A percentile compares a stretch with the other conserved stretches of the same genome.
These are phyloP conservation scores for Saitozyma podzolica DNA, from an alignment of 768 basidiomycete species.

Conservation along the genomic window DNA sequence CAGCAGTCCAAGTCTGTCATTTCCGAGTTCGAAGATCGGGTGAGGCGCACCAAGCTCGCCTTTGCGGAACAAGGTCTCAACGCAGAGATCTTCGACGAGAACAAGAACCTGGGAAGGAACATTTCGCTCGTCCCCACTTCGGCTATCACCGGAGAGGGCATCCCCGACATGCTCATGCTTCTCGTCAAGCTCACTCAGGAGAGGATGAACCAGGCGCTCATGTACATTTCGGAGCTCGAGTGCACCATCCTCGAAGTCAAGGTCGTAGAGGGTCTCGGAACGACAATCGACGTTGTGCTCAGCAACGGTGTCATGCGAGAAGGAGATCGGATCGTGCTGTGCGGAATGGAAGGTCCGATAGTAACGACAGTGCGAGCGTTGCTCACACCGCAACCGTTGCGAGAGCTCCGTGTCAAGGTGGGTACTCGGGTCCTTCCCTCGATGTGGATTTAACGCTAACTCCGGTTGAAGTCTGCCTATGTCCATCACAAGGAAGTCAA, in stretches of 20 bases:
- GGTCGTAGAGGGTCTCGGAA: slow-evolving; percentile 95
- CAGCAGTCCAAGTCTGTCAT: slow-evolving; percentile 76
- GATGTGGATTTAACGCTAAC: background rate
- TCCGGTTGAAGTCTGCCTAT: slow-evolving; percentile 70
- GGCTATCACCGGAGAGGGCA: slow-evolving; percentile 95
- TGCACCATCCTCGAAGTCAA: slow-evolving; percentile 99
- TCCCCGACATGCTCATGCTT: slow-evolving; percentile 99
- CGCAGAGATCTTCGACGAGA: slow-evolving; percentile 92
- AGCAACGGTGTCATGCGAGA: slow-evolving; percentile 91
- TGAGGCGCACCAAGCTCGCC: slow-evolving; percentile 78
- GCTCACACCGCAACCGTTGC: slow-evolving; percentile 91
- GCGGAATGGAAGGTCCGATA: slow-evolving; percentile 95
- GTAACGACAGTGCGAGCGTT: slow-evolving; percentile 91
- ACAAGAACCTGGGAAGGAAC: slow-evolving; percentile 89
- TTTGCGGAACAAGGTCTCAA: slow-evolving; percentile 99
- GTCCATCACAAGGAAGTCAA: slow-evolving; percentile 97
- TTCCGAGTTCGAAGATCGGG: slow-evolving; percentile 88
- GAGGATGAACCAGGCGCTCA: slow-evolving; percentile 93
- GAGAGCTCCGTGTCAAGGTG: slow-evolving; percentile 94
- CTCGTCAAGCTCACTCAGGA: slow-evolving; percentile 96
- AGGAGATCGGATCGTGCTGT: slow-evolving; percentile 90
- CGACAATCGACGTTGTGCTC: slow-evolving; percentile 93
- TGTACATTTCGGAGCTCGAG: slow-evolving; percentile 96
- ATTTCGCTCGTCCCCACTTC: slow-evolving; percentile 98
- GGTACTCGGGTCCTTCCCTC: slow-evolving; percentile 7